Conservation (phyloP, 768 basidiomycete species). For the Leccinum incarnatum region DNA sequence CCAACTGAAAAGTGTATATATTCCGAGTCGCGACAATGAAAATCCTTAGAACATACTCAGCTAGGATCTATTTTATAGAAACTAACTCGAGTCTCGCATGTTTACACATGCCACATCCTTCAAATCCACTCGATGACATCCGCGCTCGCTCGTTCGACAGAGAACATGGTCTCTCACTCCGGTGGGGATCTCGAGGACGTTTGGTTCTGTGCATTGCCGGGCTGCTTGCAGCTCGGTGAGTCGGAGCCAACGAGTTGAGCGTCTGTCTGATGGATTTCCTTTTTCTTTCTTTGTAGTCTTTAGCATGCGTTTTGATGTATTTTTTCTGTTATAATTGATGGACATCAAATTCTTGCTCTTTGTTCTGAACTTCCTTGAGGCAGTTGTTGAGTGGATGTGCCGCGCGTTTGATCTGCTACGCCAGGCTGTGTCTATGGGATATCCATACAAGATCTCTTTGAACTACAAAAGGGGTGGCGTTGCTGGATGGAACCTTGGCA, state of each 20-base stretch:
- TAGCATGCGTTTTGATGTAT: background rate
- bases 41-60: too few relatives aligned
- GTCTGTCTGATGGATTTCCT: conserved; percentile 60
- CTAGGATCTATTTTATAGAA: too few relatives aligned
- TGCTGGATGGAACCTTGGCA: too few relatives aligned
- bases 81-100: conserved; percentile 54
- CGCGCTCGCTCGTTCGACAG: conserved; percentile 63
- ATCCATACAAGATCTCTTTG: too few relatives aligned
- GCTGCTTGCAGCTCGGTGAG: conserved; percentile 27
- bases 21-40: too few relatives aligned
- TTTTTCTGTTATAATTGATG: background rate
- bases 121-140: conserved; percentile 69
- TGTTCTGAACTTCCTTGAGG: too few relatives aligned
- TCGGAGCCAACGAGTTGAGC: conserved; percentile 50
- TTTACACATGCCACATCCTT: conserved; percentile 73
- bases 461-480: too few relatives aligned
- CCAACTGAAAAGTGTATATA: too few relatives aligned
- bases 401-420: too few relatives aligned
- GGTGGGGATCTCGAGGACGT: conserved; percentile 59
- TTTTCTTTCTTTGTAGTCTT: background rate
- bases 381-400: too few relatives aligned
- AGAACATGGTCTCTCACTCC: conserved; percentile 49
- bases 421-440: too few relatives aligned
- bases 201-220: conserved; percentile 40
- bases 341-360: background rate